Conservation (phyloP, 225 moss, liverwort and hornwort species). For the Lunularia cruciata region DNA sequence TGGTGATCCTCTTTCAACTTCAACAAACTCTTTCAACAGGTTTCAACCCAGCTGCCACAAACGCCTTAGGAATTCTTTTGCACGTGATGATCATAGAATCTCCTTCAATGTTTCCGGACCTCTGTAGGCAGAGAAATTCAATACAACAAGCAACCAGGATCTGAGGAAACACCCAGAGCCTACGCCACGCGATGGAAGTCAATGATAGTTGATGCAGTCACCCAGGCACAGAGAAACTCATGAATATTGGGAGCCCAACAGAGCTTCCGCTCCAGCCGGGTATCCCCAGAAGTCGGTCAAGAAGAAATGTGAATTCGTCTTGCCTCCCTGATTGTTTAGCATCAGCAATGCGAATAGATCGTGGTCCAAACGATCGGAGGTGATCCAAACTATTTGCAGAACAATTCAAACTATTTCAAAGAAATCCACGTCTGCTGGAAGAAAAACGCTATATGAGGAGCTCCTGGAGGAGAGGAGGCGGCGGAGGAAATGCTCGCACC, state of each 20-base stretch:
- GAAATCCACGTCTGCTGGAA: background rate
- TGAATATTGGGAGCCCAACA: background rate
- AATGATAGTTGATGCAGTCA: background rate
- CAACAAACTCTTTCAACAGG: background rate
- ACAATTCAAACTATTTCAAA: background rate
- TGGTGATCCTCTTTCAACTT: background rate
- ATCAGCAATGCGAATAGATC: background rate
- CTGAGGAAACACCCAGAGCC: background rate
- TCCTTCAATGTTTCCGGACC: conserved; percentile 1
- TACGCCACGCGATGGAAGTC: background rate
- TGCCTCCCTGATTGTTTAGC: background rate
- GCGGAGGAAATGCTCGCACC: background rate
- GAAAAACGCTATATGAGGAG: background rate
- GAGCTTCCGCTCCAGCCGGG: background rate
- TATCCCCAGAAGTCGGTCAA: background rate
- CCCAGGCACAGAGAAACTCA: background rate
- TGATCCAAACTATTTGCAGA: too few species aligned
- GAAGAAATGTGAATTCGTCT: background rate
- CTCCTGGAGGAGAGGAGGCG: background rate
- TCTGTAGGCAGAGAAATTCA: background rate
- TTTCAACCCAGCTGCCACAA: background rate
- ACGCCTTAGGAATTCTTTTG: background rate
- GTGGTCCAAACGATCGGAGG: background rate
- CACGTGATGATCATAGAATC: background rate
- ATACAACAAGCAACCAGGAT: background rate